Conservation (phyloP, 2,329 filamentous ascomycete genomes). For the Exutisphaerella laricina region DNA sequence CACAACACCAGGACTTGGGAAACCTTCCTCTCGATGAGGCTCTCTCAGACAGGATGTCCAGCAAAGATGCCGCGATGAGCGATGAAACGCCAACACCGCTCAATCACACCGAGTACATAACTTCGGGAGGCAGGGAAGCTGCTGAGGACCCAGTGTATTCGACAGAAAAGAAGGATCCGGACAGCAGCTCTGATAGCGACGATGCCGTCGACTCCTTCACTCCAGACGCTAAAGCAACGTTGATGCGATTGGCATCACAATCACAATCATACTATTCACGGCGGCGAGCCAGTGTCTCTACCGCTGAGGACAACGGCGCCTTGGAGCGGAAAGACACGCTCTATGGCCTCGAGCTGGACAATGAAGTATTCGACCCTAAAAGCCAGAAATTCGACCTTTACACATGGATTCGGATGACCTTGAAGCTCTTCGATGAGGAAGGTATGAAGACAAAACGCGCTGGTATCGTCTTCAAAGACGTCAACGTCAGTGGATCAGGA, state of each 20-base stretch:
- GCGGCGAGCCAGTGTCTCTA: slow-evolving; percentile 5
- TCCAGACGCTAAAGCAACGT: slow-evolving; percentile 13
- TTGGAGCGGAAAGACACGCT: slow-evolving; percentile 27
- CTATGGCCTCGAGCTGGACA: slow-evolving; percentile 39
- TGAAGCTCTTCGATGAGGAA: slow-evolving; percentile 50
- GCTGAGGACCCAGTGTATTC: slow-evolving; percentile 19
- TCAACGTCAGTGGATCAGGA: slow-evolving; percentile 63
- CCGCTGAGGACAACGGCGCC: slow-evolving; percentile 6
- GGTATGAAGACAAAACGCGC: slow-evolving; percentile 50
- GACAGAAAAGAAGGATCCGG: slow-evolving; percentile 10
- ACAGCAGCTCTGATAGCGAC: slow-evolving; percentile 12
- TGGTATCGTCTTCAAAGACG: slow-evolving; percentile 59
- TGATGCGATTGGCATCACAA: slow-evolving; percentile 23
- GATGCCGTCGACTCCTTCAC: slow-evolving; percentile 19
- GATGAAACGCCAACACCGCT: slow-evolving; percentile 7
- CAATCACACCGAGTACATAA: slow-evolving; percentile 20
- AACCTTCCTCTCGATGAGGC: slow-evolving; percentile 11
- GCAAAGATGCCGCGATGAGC: slow-evolving; percentile 4
- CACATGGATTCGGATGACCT: slow-evolving; percentile 48
- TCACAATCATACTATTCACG: slow-evolving; percentile 20
- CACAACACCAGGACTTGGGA: slow-evolving; percentile 11
- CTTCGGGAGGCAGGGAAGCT: slow-evolving; percentile 25
- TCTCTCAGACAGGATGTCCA: slow-evolving; percentile 10
- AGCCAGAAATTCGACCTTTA: slow-evolving; percentile 50
- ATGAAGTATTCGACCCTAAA: slow-evolving; percentile 49